These are phyloP conservation scores for Lactarius hatsudake DNA, from an alignment of 768 basidiomycete species.

Conservation along the genomic window DNA sequence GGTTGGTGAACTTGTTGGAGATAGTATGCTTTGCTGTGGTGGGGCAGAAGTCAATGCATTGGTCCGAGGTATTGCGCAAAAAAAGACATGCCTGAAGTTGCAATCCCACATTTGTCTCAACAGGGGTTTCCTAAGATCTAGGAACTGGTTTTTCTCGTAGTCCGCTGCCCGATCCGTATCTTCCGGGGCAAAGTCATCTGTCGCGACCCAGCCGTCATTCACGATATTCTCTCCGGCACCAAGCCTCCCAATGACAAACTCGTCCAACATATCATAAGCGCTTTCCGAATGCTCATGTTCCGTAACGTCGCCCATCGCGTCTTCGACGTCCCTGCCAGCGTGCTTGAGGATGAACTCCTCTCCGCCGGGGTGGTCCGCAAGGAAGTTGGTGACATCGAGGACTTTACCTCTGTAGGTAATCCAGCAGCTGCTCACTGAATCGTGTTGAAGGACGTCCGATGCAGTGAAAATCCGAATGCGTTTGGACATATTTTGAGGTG, in stretches of 20 bases:
- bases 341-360: constrained; percentile 84
- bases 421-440: constrained; percentile 68
- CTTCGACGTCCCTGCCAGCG: constrained; percentile 81
- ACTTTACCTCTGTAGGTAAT: constrained; percentile 77
- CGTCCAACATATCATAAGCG: constrained; percentile 89
- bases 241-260: constrained; percentile 81
- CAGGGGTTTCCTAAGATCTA: constrained; percentile 85
- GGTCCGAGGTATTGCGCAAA: not conserved
- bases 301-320: constrained; percentile 72
- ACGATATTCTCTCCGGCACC: constrained; percentile 74
- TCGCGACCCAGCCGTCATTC: constrained; percentile 85
- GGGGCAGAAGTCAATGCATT: constrained; percentile 5
- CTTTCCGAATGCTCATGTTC: constrained; percentile 89
- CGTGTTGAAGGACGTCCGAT: constrained; percentile 72
- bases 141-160: constrained; percentile 85
- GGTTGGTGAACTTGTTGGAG: constrained; percentile 97
- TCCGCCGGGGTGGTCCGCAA: constrained; percentile 90
- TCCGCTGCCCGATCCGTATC: constrained; percentile 80
- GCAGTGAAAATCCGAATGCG: constrained; percentile 69
- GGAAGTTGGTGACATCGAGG: constrained; percentile 84
- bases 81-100: constrained; percentile 65
- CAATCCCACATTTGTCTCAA: constrained; percentile 83
- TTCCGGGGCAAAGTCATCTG: constrained; percentile 89
- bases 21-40: constrained; percentile 84
- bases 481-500: constrained; percentile 47